Conservation (phyloP, 1,284 basidiomycete species). For the Violaceomyces palustris region DNA sequence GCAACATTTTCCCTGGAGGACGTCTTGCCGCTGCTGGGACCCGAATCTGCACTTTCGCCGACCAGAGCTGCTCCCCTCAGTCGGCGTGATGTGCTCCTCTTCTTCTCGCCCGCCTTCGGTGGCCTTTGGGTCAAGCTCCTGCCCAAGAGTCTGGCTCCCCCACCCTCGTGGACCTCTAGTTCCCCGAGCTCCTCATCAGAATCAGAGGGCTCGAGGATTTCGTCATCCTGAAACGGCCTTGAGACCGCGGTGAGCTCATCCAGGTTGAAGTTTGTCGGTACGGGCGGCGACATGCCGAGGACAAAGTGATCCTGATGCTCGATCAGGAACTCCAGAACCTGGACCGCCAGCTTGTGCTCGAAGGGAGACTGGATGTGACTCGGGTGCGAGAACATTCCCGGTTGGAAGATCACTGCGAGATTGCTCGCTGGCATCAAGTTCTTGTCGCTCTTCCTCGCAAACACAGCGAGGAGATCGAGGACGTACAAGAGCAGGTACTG, state of each 20-base stretch:
- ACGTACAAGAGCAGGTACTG: slow-evolving; percentile 94
- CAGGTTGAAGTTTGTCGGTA: slow-evolving; percentile 28
- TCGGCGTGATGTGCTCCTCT: too few species aligned
- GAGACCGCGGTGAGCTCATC: slow-evolving; percentile 44
- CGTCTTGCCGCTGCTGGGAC: too few species aligned
- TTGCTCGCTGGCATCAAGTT: slow-evolving; percentile 92
- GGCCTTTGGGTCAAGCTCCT: slow-evolving; percentile 28
- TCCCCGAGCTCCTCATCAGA: slow-evolving; percentile 50
- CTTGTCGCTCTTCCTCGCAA: slow-evolving; percentile 80
- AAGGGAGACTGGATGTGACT: slow-evolving; percentile 58
- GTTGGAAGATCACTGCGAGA: slow-evolving; percentile 52
- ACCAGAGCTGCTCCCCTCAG: too few species aligned
- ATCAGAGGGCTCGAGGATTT: slow-evolving; percentile 41
- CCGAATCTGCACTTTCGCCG: too few species aligned
- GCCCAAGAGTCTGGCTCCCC: slow-evolving; percentile 39
- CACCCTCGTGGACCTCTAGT: slow-evolving; percentile 45
- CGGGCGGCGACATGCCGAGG: slow-evolving; percentile 42
- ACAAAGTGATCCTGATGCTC: slow-evolving; percentile 55
- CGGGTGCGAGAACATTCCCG: slow-evolving; percentile 69
- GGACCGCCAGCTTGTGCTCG: slow-evolving; percentile 80
- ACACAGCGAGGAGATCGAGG: slow-evolving; percentile 88
- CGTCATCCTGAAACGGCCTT: slow-evolving; percentile 14
- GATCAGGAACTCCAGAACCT: slow-evolving; percentile 90
- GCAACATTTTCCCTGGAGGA: too few species aligned
- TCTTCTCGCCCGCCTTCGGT: slow-evolving; percentile 1